Percentiles rank a stretch among this genome's conserved stretches.
Evolutionary conservation across 2,329 filamentous ascomycete species (phyloP).

Genomic region (Fusarium clavum): DNA sequence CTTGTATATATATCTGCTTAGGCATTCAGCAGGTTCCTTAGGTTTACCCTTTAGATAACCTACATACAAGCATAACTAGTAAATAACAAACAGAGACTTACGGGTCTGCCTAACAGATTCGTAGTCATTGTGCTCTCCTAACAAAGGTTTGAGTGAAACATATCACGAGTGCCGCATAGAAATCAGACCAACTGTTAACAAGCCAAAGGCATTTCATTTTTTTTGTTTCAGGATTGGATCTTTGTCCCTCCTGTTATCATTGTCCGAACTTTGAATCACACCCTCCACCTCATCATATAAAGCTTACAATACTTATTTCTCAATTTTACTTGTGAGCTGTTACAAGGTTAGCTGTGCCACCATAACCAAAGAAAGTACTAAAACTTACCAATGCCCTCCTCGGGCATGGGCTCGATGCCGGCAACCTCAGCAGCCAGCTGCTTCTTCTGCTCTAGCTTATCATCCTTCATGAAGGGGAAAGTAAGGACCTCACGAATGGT

Average conservation of each 20-base stretch:
- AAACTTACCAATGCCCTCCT: conserved; percentile 46
- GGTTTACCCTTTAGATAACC: background rate
- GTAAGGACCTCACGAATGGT: conserved; percentile 95
- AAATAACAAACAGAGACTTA: background rate
- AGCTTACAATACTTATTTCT: background rate
- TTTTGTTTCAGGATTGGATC: conserved; percentile 19
- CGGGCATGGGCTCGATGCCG: conserved; percentile 45
- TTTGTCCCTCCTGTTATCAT: conserved; percentile 13
- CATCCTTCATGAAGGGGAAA: conserved; percentile 98
- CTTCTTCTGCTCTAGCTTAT: conserved; percentile 63
- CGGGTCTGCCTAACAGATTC: background rate
- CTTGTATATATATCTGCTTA: background rate
- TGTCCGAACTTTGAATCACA: conserved; percentile 46
- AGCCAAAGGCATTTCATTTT: conserved; percentile 26
- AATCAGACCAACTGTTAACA: conserved; percentile 9
- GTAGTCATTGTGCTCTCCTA: background rate
- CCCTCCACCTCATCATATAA: conserved; percentile 14
- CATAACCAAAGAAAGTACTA: too few relatives aligned
- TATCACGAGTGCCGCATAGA: too few relatives aligned
- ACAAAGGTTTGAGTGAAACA: background rate
- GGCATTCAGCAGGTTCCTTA: background rate
- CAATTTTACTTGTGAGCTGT: conserved; percentile 44
- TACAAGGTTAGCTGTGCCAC: conserved; percentile 15
- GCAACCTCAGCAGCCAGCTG: conserved; percentile 53
- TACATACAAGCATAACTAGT: background rate